Evolutionary conservation across 2,329 filamentous ascomycete species (phyloP).

Genomic region (Zymoseptoria crescenta): DNA sequence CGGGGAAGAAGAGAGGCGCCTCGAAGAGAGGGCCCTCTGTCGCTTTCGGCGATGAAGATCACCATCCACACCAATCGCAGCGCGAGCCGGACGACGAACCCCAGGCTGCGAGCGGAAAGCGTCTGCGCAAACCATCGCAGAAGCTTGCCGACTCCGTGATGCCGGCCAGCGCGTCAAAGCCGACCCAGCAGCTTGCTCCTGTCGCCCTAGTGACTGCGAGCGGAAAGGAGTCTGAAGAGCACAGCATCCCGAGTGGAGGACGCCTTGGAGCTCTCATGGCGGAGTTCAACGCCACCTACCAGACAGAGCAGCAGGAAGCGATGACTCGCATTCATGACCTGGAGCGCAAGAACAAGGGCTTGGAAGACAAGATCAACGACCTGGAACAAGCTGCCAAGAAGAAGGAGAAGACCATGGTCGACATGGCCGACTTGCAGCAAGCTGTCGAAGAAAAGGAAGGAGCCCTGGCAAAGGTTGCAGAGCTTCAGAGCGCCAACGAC

Average conservation of each 20-base stretch:
- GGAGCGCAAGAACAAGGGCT: neutral
- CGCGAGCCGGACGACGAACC: neutral
- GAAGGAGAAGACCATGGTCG: neutral
- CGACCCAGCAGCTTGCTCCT: neutral
- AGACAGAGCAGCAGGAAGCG: neutral
- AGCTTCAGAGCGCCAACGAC: neutral
- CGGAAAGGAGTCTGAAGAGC: neutral
- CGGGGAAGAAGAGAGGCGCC: neutral
- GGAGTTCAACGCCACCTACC: neutral
- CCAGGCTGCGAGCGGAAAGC: neutral
- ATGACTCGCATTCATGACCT: neutral
- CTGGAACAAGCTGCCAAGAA: neutral
- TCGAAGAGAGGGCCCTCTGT: neutral
- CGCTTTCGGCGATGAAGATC: neutral
- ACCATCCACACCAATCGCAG: neutral
- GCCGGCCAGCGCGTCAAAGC: too few relatives aligned
- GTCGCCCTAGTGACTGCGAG: neutral
- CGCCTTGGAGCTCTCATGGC: neutral
- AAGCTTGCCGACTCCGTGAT: neutral
- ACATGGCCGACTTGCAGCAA: neutral
- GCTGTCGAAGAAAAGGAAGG: neutral
- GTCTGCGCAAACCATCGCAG: neutral
- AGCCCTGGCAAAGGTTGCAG: neutral
- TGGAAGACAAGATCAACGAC: neutral
- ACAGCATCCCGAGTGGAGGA: neutral